phyloP scores from a whole-genome alignment of 2,329 filamentous ascomycete species.

The Colletotrichum higginsianum region DNA sequence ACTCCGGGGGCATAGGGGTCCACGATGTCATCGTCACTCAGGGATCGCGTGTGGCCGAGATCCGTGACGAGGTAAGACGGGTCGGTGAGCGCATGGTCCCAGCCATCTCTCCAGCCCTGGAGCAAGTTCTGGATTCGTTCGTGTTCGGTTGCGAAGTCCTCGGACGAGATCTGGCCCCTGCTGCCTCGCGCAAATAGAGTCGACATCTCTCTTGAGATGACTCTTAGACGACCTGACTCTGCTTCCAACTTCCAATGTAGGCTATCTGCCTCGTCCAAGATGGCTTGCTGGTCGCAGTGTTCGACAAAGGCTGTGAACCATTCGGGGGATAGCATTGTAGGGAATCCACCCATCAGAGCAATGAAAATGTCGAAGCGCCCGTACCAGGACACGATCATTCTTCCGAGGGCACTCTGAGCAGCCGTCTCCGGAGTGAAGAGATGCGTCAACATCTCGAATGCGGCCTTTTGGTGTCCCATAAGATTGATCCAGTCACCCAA shows the following conservation, averaged over 20 bases:
- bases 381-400: constrained; percentile 90
- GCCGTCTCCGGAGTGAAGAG: constrained; percentile 84
- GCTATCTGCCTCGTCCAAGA: constrained; percentile 65
- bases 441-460: constrained; percentile 83
- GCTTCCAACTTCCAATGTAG: constrained; percentile 78
- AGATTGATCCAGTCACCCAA: constrained; percentile 96
- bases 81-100: constrained; percentile 75
- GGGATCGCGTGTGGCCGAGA: constrained; percentile 68
- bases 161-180: constrained; percentile 73
- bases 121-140: constrained; percentile 64
- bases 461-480: constrained; percentile 92
- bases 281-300: constrained; percentile 73
- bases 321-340: constrained; percentile 79
- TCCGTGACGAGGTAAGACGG: constrained; percentile 74
- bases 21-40: constrained; percentile 77
- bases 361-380: constrained; percentile 88
- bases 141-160: constrained; percentile 77
- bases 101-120: constrained; percentile 65
- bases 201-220: constrained; percentile 86
- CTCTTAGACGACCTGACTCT: constrained; percentile 75
- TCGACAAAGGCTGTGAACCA: constrained; percentile 81
- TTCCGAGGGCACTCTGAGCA: constrained; percentile 78
- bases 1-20: constrained; percentile 79
- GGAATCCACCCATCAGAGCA: constrained; percentile 85
- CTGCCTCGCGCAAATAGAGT: constrained; percentile 80